A percentile compares a stretch with the other conserved stretches of the same genome.
Evolutionary conservation across 2,329 filamentous ascomycete species (phyloP).

Genomic region (Colletotrichum spinosum): DNA sequence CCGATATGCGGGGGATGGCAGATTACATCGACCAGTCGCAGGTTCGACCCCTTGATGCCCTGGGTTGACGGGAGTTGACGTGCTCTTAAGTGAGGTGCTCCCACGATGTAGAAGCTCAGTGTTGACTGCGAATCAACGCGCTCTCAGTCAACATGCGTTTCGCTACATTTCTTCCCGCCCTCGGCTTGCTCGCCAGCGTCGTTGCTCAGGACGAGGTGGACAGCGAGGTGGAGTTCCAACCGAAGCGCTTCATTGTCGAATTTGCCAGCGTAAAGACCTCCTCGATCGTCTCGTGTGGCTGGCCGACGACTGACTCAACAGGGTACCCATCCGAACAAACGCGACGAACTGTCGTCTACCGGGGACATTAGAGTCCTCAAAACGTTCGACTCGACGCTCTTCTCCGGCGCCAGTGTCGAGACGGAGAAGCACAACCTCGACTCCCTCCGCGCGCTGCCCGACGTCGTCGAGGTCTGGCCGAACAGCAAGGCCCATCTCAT

Average conservation of each 20-base stretch:
- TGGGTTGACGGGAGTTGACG: background rate
- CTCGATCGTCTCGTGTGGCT: accelerated
- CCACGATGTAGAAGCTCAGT: too few relatives aligned
- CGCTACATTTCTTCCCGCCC: background rate
- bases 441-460: constrained; percentile 22
- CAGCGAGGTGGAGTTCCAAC: constrained; percentile 1
- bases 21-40: constrained; percentile 19
- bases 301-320: background rate
- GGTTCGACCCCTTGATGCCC: background rate
- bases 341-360: constrained; percentile 23
- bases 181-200: background rate
- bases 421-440: constrained; percentile 32
- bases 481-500: constrained; percentile 22
- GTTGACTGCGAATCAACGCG: background rate
- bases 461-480: constrained; percentile 28
- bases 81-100: background rate
- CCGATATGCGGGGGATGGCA: constrained; percentile 13
- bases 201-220: constrained; percentile 5
- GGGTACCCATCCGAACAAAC: constrained; percentile 16
- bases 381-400: constrained; percentile 29
- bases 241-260: constrained; percentile 34
- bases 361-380: constrained; percentile 29
- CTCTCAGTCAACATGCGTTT: constrained; percentile 23
- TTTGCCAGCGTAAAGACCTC: constrained; percentile 17
- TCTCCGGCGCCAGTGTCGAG: constrained; percentile 34